Evolutionary conservation across 805 yeast genomes (phyloP).

Genomic region (Cyberlindnera mrakii): DNA sequence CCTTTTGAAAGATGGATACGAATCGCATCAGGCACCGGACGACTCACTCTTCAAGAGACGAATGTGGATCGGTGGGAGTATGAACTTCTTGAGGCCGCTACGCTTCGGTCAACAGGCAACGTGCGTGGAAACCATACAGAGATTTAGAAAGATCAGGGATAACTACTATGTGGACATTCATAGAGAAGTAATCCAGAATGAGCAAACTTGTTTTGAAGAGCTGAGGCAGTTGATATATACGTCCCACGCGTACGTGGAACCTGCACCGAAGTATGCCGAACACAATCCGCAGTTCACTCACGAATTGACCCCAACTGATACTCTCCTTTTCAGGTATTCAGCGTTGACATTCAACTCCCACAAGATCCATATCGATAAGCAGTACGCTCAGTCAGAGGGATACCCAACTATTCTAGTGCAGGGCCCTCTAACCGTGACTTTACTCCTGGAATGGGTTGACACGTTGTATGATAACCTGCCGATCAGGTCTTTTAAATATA

Average conservation of each 20-base stretch:
- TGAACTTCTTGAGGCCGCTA: slow-evolving; percentile 36
- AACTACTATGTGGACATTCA: slow-evolving; percentile 50
- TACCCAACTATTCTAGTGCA: slow-evolving; percentile 62
- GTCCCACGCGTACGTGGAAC: slow-evolving; percentile 24
- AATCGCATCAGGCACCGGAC: slow-evolving; percentile 46
- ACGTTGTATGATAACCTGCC: slow-evolving; percentile 10
- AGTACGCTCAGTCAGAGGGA: slow-evolving; percentile 53
- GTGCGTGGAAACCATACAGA: slow-evolving; percentile 49
- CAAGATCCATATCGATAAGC: slow-evolving; percentile 66
- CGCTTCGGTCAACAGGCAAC: slow-evolving; percentile 31
- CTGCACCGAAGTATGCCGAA: neutral
- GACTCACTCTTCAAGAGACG: slow-evolving; percentile 43
- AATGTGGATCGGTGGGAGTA: slow-evolving; percentile 75
- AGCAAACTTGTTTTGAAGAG: slow-evolving; percentile 37
- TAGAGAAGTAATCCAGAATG: slow-evolving; percentile 36
- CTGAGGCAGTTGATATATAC: slow-evolving; percentile 58
- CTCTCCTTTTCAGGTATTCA: slow-evolving; percentile 56
- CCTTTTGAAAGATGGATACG: slow-evolving; percentile 74
- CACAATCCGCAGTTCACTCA: slow-evolving; percentile 21
- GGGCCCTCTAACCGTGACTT: slow-evolving; percentile 72
- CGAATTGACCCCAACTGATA: slow-evolving; percentile 31
- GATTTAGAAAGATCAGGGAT: slow-evolving; percentile 29
- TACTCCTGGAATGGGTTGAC: slow-evolving; percentile 48
- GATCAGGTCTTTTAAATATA: slow-evolving; percentile 32
- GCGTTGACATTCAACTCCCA: slow-evolving; percentile 81